Percentiles rank a stretch among this genome's conserved stretches.
Evolutionary conservation across 2,329 filamentous ascomycete species (phyloP).

Genomic region (Alternaria metachromatica): DNA sequence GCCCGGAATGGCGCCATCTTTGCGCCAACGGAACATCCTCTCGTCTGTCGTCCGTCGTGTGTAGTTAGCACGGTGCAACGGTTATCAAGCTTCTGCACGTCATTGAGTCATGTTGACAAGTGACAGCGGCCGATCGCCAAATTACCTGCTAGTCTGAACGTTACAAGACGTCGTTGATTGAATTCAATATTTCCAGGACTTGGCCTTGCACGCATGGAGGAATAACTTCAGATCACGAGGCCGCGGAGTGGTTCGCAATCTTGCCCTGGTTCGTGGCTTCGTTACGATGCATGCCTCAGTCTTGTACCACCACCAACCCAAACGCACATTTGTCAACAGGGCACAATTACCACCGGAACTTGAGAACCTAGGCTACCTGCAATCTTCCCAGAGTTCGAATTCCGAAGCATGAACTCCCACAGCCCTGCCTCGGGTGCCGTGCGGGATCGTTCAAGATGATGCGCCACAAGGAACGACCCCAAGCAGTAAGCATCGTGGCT

Average conservation of each 20-base stretch:
- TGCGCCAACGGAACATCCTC: neutral
- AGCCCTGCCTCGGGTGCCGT: slow-evolving; percentile 1
- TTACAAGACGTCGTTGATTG: neutral
- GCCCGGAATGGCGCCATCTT: neutral
- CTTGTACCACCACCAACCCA: slow-evolving; percentile 13
- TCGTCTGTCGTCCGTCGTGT: neutral
- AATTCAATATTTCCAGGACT: neutral
- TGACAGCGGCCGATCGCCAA: slow-evolving; percentile 23
- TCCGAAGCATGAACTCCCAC: neutral
- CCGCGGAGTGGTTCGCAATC: slow-evolving; percentile 1
- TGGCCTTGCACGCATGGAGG: neutral
- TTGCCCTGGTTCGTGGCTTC: slow-evolving; percentile 12
- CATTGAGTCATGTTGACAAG: slow-evolving; percentile 28
- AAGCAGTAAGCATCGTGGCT: neutral
- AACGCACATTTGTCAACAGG: slow-evolving; percentile 32
- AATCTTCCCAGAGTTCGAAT: neutral
- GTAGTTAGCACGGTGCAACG: neutral
- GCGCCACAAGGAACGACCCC: slow-evolving; percentile 11
- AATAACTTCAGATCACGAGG: neutral
- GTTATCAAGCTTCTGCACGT: slow-evolving; percentile 6
- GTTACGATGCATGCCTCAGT: slow-evolving; percentile 24
- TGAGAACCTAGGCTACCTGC: slow-evolving; percentile 11
- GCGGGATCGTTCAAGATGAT: neutral
- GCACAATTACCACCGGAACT: slow-evolving; percentile 10
- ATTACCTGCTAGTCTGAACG: neutral